Percentiles rank a stretch among this genome's conserved stretches.
Conservation (phyloP, 305 asterid genomes). For the Andrographis paniculata region DNA sequence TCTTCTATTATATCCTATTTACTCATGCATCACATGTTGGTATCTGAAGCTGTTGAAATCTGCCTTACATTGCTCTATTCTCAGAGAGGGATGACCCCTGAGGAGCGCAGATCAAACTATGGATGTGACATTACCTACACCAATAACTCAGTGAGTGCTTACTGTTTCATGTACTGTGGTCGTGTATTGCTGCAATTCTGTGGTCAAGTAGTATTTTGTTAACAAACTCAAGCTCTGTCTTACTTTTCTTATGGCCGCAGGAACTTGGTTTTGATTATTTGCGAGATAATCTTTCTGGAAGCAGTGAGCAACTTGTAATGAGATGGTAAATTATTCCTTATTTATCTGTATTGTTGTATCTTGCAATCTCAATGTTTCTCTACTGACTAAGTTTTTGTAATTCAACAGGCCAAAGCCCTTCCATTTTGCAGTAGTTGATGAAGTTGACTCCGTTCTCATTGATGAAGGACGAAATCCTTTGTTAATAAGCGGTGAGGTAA, state of each 20-base stretch:
- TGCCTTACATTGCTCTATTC: constrained; percentile 20
- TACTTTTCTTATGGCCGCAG: constrained; percentile 31
- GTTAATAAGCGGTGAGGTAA: constrained; percentile 95
- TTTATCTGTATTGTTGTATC: constrained; percentile 13
- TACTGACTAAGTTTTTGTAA: constrained; percentile 15
- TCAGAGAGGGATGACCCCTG: constrained; percentile 75
- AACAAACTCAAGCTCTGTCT: constrained; percentile 10
- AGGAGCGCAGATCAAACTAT: constrained; percentile 71
- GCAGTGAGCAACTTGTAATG: constrained; percentile 82
- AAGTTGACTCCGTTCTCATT: constrained; percentile 96
- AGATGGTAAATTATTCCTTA: constrained; percentile 54
- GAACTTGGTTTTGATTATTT: constrained; percentile 98
- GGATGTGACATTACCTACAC: constrained; percentile 94
- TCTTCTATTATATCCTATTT: constrained; percentile 1
- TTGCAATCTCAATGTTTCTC: constrained; percentile 9
- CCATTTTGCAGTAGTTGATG: constrained; percentile 97
- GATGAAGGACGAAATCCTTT: constrained; percentile 98
- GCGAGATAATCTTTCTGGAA: constrained; percentile 86
- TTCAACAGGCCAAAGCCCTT: constrained; percentile 92
- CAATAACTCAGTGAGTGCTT: constrained; percentile 65
- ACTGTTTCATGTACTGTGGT: constrained; percentile 4
- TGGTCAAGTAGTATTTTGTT: constrained; percentile 15
- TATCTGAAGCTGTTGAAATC: constrained; percentile 11
- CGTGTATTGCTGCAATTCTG: neutral
- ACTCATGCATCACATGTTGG: constrained; percentile 12